Evolutionary conservation across 2,329 filamentous ascomycete species (phyloP), one percentile per base, ranked within the genome.

Genomic region (Penicillium corylophilum): DNA sequence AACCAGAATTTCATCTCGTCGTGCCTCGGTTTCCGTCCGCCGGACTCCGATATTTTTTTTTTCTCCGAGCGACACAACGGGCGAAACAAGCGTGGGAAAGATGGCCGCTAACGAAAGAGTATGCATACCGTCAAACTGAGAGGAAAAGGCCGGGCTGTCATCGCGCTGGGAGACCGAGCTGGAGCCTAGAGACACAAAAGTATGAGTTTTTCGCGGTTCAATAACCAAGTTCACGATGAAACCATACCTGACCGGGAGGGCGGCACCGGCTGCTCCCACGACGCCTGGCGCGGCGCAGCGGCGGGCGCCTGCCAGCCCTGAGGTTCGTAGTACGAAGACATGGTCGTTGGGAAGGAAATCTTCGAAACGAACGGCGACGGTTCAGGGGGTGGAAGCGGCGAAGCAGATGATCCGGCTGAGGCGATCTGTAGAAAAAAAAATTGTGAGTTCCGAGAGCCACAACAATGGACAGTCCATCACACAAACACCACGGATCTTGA

Each of bases 51-150:
- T 41, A 16, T 41, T 26, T n/a, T 41, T 41, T 26, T 26, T 26
- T 13, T 24, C 13, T 20, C 39, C 13, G 22, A 12, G 20, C 38
- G 20, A 41, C 39, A 26, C 13, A 26, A 41, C 38, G 10, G 38
- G 10, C 23, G 26, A 29, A 18, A 44, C 26, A 24, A 42, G 24
- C 33, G 16, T 38, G 42, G 48, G 24, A 44, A 12, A 16, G 18
- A 24, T 26, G n/a, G 28, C 20, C 38, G 40, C 9, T 24, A 36
- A 10, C 38, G 26, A 28, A 35, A 43, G 45, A 47, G 24, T 50
- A 43, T 56, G 51, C 87, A 72, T 87, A 94, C 89, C 89, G 78
- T 95, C 91, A 73, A 95, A 87, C 75, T 96, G 91, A 70, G 88
- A 87, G 62, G 84, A 85, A 71, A 95, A 96, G 53, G 91, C 90